Base-by-base conservation (phyloP, 148 eudicot genomes). In the Persicaria maculosa region DNA sequence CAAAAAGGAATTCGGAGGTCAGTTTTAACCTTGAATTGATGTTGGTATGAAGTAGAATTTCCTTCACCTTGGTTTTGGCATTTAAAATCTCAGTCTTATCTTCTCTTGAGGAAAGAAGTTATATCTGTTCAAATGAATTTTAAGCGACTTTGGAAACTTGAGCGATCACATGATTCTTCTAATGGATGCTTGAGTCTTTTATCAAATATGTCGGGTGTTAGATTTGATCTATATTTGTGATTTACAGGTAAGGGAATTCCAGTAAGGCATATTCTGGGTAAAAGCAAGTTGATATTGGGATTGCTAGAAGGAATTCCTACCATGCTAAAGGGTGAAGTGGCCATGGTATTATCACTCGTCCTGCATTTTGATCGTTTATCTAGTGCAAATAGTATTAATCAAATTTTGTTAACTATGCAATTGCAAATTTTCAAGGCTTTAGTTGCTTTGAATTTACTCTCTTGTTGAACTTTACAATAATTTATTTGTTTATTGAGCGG, bases 251-350 rank as follows among this genome's bases (percentile, higher is more conserved):
- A 81, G 74, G 99, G 97, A 72, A 83, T 72, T 45, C 99, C 96
- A 48, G 74, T 65, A 80, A 87, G 99, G 85, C 88, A 83, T 76
- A 85, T 95, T 79, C 80, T 92, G 83, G 97, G 99, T 61, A 95
- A 90, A 86, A 95, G 99, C 94, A 92, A 90, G 85, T 71, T 95
- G 81, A 81, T 95, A 78, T 73, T 95, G 83, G 99, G 99, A 62
- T 78, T 95, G 87, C 82, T 92, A n/a, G 99, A 95, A 84, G 99
- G 99, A 74, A 83, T 92, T 76, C 93, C 99, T 44, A 87, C 97
- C 62, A 95, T 95, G 99, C 86, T 82, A 80, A 85, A 81, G 88
- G 97, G 97, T 78, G 99, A 95, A 95, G 85, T 92, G 82, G 84
- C 96, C 77, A 90, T 95, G 93, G 99, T 95, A 87, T 68, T 71